Conservation (phyloP, 208 protist genomes). For the Angomonas deanei region DNA sequence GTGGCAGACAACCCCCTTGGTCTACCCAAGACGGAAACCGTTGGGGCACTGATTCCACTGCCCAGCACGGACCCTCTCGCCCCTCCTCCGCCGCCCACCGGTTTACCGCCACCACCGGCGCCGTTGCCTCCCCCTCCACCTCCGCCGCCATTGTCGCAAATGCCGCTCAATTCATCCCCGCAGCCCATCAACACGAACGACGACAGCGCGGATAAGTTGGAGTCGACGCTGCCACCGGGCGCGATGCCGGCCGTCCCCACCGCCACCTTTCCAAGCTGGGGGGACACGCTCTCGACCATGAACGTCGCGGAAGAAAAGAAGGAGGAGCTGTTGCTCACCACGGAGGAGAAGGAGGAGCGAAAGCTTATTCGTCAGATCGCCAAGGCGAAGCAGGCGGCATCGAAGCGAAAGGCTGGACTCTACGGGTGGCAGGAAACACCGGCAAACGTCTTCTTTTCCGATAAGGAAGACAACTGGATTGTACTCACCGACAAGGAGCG, state of each 20-base stretch:
- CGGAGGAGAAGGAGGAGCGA: conserved; percentile 9
- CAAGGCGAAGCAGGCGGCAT: not conserved
- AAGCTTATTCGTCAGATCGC: conserved; percentile 9
- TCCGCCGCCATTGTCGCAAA: not conserved
- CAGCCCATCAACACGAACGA: not conserved
- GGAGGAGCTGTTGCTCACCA: conserved; percentile 6
- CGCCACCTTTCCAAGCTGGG: not conserved
- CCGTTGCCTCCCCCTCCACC: not conserved
- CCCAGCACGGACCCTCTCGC: not conserved
- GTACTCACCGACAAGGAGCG: conserved; percentile 1
- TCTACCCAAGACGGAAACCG: not conserved
- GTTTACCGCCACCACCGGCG: not conserved
- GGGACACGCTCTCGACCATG: not conserved
- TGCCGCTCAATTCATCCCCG: not conserved
- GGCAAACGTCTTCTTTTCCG: not conserved
- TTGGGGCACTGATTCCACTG: not conserved
- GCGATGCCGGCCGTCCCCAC: not conserved
- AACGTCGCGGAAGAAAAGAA: not conserved
- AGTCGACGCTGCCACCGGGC: not conserved
- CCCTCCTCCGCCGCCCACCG: not conserved
- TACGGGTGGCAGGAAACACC: not conserved
- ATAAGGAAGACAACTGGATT: not conserved
- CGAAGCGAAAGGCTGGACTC: not conserved
- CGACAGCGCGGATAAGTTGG: not conserved
- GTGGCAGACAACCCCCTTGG: not conserved